Evolutionary conservation across 495 filamentous ascomycete genomes (phyloP), one percentile per base, ranked within the genome.

Genomic region (Penicillium longicatenatum): DNA sequence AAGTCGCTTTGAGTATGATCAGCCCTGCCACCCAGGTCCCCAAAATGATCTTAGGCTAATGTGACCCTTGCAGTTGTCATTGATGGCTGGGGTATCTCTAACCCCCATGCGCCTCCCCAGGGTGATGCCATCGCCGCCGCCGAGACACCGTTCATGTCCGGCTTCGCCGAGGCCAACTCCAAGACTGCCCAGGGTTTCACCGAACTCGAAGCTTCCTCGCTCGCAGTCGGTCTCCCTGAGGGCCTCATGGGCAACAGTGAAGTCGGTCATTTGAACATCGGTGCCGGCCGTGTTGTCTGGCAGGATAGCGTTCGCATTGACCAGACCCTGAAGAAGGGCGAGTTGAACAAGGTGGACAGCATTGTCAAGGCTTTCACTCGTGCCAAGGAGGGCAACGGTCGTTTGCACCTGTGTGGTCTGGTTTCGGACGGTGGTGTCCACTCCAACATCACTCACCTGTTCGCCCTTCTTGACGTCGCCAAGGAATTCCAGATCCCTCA

Each of bases 301-400:
- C 94, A 98, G 75, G 94, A 98, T 79, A 96, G 95, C 58, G 94
- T 98, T 57, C 89, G 94, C 66, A 98, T 98, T 75, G 94, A 98
- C 75, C 88, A 89, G 77, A 89, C 89, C 17, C 85, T 98, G 75
- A 96, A 96, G 85, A 93, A 93, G 67, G 86, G 83, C 30, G 86
- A 95, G 69, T 67, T 98, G 65, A 81, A 82, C 68, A 84, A 89
- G 72, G 87, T 93, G 60, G 81, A 89, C 39, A 90, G 86, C 61
- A 86, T 98, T 63, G 84, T 82, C 69, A 85, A 89, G 55, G 83
- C 86, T 33, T 86, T 98, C 72, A 82, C 86, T 59, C 78, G 80
- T n/a, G 93, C 91, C 35, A 96, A 92, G 79, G 84, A 88, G 39
- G 87, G 87, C 59, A 98, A 89, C 70, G 94, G 95, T 46, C 88